These are phyloP conservation scores for Kwoniella newhampshirensis DNA, from an alignment of 768 basidiomycete genomes.

Conservation along the genomic window DNA sequence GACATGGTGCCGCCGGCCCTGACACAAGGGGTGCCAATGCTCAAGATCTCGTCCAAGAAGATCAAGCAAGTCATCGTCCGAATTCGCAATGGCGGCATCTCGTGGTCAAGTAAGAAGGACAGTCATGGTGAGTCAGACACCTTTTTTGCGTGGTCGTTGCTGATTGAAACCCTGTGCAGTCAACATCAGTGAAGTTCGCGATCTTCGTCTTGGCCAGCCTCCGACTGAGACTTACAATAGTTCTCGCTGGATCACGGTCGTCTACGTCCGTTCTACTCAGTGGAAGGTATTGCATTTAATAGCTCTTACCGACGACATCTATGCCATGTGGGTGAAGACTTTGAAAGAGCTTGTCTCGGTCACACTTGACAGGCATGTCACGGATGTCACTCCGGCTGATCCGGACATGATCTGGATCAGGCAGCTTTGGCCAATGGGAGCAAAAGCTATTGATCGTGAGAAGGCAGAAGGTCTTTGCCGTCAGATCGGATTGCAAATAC, in stretches of 20 bases:
- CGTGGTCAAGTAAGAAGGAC: constrained; percentile 39
- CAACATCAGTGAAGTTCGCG: constrained; percentile 80
- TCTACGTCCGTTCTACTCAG: constrained; percentile 63
- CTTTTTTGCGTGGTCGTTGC: not conserved
- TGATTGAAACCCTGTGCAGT: constrained; percentile 61
- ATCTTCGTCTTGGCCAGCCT: constrained; percentile 72
- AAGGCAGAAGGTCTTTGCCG: constrained; percentile 36
- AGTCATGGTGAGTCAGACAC: constrained; percentile 5
- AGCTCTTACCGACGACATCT: constrained; percentile 65
- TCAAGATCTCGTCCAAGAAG: constrained; percentile 77
- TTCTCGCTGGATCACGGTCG: constrained; percentile 77
- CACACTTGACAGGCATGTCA: constrained; percentile 34
- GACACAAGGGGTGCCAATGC: constrained; percentile 59
- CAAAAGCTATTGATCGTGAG: constrained; percentile 32
- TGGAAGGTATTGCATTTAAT: constrained; percentile 83
- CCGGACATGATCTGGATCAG: constrained; percentile 45
- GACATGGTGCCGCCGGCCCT: constrained; percentile 27
- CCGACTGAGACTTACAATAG: constrained; percentile 59
- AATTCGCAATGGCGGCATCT: constrained; percentile 66
- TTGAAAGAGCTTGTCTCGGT: constrained; percentile 60
- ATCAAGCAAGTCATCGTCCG: constrained; percentile 69
- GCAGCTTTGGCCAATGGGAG: constrained; percentile 46
- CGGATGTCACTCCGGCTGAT: constrained; percentile 37
- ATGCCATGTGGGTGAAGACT: constrained; percentile 65
- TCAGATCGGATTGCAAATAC: constrained; percentile 37